Evolutionary conservation across 768 basidiomycete genomes (phyloP).

Genomic region (Termitomyces sp.): DNA sequence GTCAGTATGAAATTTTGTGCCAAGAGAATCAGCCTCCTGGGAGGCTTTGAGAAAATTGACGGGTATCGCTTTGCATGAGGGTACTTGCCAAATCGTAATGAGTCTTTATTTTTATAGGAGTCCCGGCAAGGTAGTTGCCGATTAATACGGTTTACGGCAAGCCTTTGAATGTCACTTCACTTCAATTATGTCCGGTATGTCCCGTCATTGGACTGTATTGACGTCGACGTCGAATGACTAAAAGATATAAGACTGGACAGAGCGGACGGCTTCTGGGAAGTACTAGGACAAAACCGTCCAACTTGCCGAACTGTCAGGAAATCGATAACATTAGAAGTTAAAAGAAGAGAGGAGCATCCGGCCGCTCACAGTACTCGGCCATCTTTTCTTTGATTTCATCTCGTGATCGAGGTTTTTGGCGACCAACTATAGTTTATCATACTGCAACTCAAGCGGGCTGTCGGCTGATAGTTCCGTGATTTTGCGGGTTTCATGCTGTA

Average conservation of each 20-base stretch:
- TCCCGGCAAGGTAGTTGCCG: neutral
- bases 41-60: neutral
- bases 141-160: neutral
- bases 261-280: neutral
- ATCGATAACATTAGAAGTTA: neutral
- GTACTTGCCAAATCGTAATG: neutral
- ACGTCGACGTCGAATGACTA: neutral
- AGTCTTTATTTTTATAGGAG: neutral
- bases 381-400: neutral
- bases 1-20: neutral
- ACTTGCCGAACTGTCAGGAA: constrained; percentile 6
- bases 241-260: constrained; percentile 1
- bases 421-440: neutral
- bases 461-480: neutral
- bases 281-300: neutral
- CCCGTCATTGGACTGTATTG: neutral
- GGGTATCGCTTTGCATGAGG: neutral
- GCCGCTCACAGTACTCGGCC: neutral
- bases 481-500: neutral
- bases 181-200: neutral
- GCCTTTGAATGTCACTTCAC: neutral
- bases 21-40: neutral
- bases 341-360: neutral
- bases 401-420: neutral
- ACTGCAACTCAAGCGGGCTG: neutral